These are phyloP conservation scores for Mentha longifolia DNA, from an alignment of 257 asterid species.

Conservation along the genomic window DNA sequence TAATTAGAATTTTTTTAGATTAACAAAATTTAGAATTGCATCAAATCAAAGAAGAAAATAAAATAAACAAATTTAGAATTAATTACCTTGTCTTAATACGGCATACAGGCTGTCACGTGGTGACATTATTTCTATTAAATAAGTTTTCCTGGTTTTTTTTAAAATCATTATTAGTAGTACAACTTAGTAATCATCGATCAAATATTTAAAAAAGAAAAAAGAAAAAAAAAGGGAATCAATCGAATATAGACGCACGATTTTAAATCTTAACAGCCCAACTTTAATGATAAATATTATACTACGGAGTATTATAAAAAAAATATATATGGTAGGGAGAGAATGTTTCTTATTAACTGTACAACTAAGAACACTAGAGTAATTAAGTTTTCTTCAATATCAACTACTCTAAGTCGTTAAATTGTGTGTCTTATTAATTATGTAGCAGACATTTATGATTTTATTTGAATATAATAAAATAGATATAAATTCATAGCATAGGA, in stretches of 20 bases:
- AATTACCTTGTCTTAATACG: slow-evolving; percentile 1
- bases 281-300: background rate
- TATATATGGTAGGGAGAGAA: background rate
- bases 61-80: background rate
- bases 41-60: too few relatives aligned
- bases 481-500: too few relatives aligned
- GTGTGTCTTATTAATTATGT: too few relatives aligned
- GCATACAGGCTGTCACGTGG: background rate
- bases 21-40: too few relatives aligned
- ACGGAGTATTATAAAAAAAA: background rate
- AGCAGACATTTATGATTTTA: too few relatives aligned
- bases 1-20: too few relatives aligned
- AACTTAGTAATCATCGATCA: slow-evolving; percentile 31
- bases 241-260: slow-evolving; percentile 9
- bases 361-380: too few relatives aligned
- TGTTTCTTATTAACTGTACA: too few relatives aligned
- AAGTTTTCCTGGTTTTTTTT: background rate
- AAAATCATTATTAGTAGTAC: background rate
- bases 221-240: background rate
- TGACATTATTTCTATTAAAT: background rate
- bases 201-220: background rate
- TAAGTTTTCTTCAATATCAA: too few relatives aligned
- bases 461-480: background rate
- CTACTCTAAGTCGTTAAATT: too few relatives aligned
- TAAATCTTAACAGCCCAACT: slow-evolving; percentile 4